Evolutionary conservation across 2,329 filamentous ascomycete species (phyloP).

Genomic region (Xylaria sp.): DNA sequence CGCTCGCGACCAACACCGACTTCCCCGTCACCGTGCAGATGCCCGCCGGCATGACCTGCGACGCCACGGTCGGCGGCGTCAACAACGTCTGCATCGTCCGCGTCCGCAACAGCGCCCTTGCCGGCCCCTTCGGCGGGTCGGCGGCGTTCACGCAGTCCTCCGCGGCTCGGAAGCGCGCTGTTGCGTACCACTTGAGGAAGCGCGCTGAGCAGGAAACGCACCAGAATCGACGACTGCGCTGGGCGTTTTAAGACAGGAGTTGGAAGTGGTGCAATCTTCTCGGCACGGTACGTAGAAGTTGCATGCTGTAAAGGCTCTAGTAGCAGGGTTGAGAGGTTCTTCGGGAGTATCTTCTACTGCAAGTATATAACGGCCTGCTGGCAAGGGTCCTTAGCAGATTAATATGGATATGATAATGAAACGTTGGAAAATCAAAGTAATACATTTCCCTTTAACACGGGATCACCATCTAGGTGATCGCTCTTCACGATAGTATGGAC

Average conservation of each 20-base stretch:
- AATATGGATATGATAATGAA: background rate
- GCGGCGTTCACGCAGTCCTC: conserved; percentile 68
- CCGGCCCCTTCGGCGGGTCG: conserved; percentile 71
- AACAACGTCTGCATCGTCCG: conserved; percentile 69
- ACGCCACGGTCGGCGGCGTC: conserved; percentile 62
- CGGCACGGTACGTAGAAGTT: background rate
- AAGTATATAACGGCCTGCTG: conserved; percentile 11
- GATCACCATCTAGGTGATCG: background rate
- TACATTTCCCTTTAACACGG: background rate
- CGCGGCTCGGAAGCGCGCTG: conserved; percentile 64
- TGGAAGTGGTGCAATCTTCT: background rate
- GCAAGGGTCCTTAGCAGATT: background rate
- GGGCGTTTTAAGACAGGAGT: background rate
- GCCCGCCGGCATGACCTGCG: conserved; percentile 71
- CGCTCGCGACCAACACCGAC: conserved; percentile 64
- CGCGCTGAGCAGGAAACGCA: conserved; percentile 31
- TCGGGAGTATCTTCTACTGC: background rate
- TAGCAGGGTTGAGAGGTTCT: background rate
- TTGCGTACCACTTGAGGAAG: conserved; percentile 57
- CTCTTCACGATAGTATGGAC: no score
- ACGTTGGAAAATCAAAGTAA: background rate
- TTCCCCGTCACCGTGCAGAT: conserved; percentile 70
- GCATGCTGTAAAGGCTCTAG: background rate
- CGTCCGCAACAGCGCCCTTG: conserved; percentile 64
- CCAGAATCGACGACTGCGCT: conserved; percentile 32